Conservation (phyloP, 495 filamentous ascomycete species). For the Wilcoxina mikolae region DNA sequence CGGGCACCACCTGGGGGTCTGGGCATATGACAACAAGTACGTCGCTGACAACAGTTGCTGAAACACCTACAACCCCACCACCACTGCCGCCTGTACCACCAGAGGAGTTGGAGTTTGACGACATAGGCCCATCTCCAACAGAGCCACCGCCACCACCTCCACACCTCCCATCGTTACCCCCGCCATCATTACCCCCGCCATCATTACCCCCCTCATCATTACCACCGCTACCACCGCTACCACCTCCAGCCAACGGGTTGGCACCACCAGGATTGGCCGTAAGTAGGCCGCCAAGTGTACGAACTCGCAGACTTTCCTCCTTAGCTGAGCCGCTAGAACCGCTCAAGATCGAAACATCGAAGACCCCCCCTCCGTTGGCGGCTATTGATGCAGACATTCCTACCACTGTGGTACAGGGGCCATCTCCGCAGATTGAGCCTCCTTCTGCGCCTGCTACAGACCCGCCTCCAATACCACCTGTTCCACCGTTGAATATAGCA, state of each 20-base stretch:
- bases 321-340: conserved; percentile 48
- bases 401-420: conserved; percentile 27
- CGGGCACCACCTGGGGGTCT: conserved; percentile 73
- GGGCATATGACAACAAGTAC: conserved; percentile 60
- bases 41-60: conserved; percentile 60
- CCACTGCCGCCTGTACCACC: conserved; percentile 33
- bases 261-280: conserved; percentile 8
- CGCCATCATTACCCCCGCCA: conserved; percentile 18
- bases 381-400: conserved; percentile 28
- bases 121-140: neutral
- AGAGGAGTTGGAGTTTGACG: conserved; percentile 5
- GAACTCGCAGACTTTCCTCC: conserved; percentile 67
- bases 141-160: conserved; percentile 4
- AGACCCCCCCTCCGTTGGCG: conserved; percentile 32
- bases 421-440: conserved; percentile 9
- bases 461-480: conserved; percentile 27
- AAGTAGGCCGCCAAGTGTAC: conserved; percentile 38
- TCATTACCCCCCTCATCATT: conserved; percentile 21
- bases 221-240: conserved; percentile 27
- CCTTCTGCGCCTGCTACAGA: conserved; percentile 21
- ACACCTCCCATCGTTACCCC: conserved; percentile 23
- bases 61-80: conserved; percentile 42
- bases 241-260: conserved; percentile 23
- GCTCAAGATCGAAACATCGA: conserved; percentile 76
- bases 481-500: conserved; percentile 14